Conservation (phyloP, 805 yeast species). For the Teunomyces gatunensis region DNA sequence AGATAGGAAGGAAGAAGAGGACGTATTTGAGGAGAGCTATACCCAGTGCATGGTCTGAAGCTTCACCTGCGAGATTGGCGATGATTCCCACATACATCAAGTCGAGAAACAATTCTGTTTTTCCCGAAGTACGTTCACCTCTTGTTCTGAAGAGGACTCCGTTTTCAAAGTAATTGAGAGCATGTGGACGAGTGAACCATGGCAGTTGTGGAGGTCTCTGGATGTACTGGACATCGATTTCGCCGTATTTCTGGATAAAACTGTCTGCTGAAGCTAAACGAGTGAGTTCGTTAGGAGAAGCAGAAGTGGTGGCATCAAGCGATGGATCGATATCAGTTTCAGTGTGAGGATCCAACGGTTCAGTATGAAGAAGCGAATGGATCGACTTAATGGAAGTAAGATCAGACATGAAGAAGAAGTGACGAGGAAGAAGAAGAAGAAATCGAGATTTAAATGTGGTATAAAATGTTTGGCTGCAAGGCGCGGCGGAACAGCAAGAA, state of each 20-base stretch:
- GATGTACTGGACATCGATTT: constrained; percentile 45
- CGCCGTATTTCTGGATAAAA: constrained; percentile 50
- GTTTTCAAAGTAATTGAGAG: constrained; percentile 58
- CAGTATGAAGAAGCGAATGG: neutral
- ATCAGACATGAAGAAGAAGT: neutral
- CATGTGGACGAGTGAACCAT: constrained; percentile 53
- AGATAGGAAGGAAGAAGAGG: constrained; percentile 55
- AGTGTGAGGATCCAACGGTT: neutral
- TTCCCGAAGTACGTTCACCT: constrained; percentile 51
- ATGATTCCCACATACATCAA: constrained; percentile 63
- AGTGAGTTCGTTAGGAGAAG: constrained; percentile 10
- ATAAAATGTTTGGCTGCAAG: too few relatives aligned
- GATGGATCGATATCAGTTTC: neutral
- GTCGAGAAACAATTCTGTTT: constrained; percentile 59
- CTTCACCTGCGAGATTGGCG: constrained; percentile 54
- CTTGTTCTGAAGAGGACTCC: constrained; percentile 55
- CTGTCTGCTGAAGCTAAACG: constrained; percentile 38
- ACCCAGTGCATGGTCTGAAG: constrained; percentile 51
- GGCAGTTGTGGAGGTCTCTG: constrained; percentile 36
- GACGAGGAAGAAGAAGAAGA: neutral
- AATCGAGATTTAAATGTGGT: neutral
- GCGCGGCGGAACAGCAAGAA: neutral
- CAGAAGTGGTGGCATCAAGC: neutral
- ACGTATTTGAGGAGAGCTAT: constrained; percentile 45
- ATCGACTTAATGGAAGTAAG: neutral